Conservation (phyloP, 768 basidiomycete genomes). For the Lactarius trivialis region DNA sequence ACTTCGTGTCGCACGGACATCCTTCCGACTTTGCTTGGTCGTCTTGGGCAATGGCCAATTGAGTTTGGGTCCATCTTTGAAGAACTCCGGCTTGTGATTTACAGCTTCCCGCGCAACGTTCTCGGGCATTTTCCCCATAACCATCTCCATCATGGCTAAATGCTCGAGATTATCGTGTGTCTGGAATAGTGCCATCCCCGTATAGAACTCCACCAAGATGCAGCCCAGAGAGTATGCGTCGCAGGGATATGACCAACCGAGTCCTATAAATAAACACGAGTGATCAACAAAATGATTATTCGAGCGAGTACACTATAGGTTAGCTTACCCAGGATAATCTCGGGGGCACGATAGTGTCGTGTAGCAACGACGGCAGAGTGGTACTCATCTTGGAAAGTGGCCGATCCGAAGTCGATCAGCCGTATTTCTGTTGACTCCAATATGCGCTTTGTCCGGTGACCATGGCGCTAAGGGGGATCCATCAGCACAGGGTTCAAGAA, state of each 20-base stretch:
- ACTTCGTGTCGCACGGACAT: constrained; percentile 78
- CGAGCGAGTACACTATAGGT: not conserved
- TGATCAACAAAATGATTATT: constrained; percentile 7
- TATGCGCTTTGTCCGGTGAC: constrained; percentile 63
- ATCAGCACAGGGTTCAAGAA: not conserved
- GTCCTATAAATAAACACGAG: constrained; percentile 43
- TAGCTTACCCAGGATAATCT: constrained; percentile 88
- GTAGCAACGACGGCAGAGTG: constrained; percentile 98
- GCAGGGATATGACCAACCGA: constrained; percentile 98
- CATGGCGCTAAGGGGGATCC: constrained; percentile 32
- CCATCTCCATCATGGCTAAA: constrained; percentile 99
- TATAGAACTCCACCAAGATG: constrained; percentile 97
- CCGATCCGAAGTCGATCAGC: constrained; percentile 97
- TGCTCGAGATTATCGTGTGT: constrained; percentile 99
- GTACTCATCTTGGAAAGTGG: constrained; percentile 96
- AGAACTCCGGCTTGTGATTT: constrained; percentile 85
- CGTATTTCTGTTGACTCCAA: constrained; percentile 86
- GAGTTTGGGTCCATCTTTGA: constrained; percentile 77
- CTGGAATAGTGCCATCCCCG: constrained; percentile 96
- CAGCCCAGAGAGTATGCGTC: constrained; percentile 98
- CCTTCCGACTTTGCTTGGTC: constrained; percentile 86
- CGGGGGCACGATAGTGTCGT: constrained; percentile 96
- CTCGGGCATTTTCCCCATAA: constrained; percentile 97
- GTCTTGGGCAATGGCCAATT: constrained; percentile 92
- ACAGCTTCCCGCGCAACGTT: constrained; percentile 71